phyloP scores from a whole-genome alignment of 2,329 filamentous ascomycete genomes.

The Microcera coccophila region DNA sequence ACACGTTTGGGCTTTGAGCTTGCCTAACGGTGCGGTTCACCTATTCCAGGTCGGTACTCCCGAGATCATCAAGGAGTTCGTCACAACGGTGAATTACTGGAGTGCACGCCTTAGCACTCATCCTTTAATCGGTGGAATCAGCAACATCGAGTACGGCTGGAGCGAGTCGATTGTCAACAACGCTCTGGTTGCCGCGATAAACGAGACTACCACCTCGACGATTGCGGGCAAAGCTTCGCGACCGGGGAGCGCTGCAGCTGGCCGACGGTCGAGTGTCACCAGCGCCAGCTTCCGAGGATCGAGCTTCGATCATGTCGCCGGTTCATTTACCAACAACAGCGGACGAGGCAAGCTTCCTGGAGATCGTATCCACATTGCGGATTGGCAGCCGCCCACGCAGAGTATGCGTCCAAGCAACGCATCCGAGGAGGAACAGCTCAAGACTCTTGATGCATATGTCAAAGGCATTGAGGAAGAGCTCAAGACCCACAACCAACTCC shows the following conservation, averaged over 20 bases:
- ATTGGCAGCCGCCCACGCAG: slow-evolving; percentile 86
- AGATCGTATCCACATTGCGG: slow-evolving; percentile 76
- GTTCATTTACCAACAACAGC: slow-evolving; percentile 50
- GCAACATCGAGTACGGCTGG: slow-evolving; percentile 98
- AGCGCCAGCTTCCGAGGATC: slow-evolving; percentile 50
- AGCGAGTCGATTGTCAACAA: slow-evolving; percentile 74
- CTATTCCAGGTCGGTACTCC: slow-evolving; percentile 97
- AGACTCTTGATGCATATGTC: slow-evolving; percentile 72
- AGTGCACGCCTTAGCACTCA: slow-evolving; percentile 91
- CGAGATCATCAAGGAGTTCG: slow-evolving; percentile 92
- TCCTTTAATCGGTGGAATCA: slow-evolving; percentile 85
- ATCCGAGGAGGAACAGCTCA: slow-evolving; percentile 76
- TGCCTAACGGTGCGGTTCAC: slow-evolving; percentile 91
- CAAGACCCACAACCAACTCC: slow-evolving; percentile 80
- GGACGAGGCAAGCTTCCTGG: slow-evolving; percentile 65
- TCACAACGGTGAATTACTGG: slow-evolving; percentile 96
- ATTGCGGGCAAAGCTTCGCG: slow-evolving; percentile 39
- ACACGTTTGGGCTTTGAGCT: slow-evolving; percentile 88
- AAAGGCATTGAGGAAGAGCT: slow-evolving; percentile 81
- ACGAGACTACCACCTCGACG: slow-evolving; percentile 35
- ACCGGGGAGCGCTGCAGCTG: slow-evolving; percentile 48
- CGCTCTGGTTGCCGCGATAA: slow-evolving; percentile 50
- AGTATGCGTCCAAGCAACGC: slow-evolving; percentile 81
- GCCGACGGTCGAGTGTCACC: slow-evolving; percentile 43
- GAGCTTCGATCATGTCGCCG: slow-evolving; percentile 59